Base-by-base conservation (phyloP, 2,329 filamentous ascomycete species). In the Pseudogymnoascus sp. region DNA sequence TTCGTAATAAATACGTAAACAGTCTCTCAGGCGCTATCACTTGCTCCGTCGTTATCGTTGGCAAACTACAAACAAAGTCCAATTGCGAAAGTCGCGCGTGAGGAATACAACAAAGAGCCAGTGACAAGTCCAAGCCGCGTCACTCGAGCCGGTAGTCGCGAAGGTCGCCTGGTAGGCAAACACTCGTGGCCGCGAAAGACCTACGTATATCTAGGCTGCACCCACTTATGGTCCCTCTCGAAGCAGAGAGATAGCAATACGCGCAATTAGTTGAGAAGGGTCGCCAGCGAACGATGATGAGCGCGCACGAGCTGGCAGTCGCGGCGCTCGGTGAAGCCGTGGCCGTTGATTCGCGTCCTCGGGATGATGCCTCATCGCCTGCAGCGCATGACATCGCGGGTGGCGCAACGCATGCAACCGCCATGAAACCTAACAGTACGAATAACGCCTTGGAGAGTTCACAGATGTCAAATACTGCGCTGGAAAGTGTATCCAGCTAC, bases 271-370 rank as follows among this genome's bases (percentile, higher is more conserved):
- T 30, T 54, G 43, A 54, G 5, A 54, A 30, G 1, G 11, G 43
- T 9, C 43, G 25, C 43, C n/a, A 54, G 43, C 43, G 25, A 30
- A 54, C 43, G 25, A 54, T 54, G 43, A 71, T 71, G 67, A 68
- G 68, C 58, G 63, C 67, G 61, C 65, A 67, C 54, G 64, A 67
- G 33, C 54, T 70, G 58, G 68, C 67, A 62, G 67, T 69, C 59
- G 69, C 68, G 63, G 66, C 69, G 50, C 65, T 68, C 58, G 64
- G 64, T 57, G 58, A 66, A 63, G 61, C 67, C 59, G 62, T 63
- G 54, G 36, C 57, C 38, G 60, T 57, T 36, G 61, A 33, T 60
- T 41, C 57, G 14, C 43, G 30, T 61, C 39, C 61, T 62, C 60
- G 60, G 64, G 63, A 67, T 63, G 37, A 64, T 61, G 61, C 66